Percentiles rank a stretch among this genome's conserved stretches.
phyloP scores from a whole-genome alignment of 2,329 filamentous ascomycete species.

The Cadophora gregata region DNA sequence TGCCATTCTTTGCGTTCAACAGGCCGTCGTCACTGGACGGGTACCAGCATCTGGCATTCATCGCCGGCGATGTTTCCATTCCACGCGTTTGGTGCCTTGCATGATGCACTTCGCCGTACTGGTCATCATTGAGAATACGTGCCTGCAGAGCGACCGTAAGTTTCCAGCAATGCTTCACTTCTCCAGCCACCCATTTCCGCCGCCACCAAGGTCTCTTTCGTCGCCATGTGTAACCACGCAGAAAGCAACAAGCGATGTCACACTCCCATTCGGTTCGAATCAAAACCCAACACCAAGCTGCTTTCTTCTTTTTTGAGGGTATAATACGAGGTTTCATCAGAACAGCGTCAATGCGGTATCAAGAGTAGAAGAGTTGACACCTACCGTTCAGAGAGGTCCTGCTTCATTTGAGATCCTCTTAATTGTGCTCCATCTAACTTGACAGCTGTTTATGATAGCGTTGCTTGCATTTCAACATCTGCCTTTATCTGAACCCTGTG shows the following conservation, averaged over 20 bases:
- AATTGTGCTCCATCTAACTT: background rate
- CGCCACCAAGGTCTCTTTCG: background rate
- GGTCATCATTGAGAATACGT: background rate
- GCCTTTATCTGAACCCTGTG: background rate
- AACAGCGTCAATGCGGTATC: background rate
- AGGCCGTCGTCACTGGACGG: background rate
- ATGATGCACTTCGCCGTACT: conserved; percentile 8
- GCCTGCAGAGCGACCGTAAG: background rate
- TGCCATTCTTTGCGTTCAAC: background rate
- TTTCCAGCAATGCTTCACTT: background rate
- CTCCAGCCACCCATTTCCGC: background rate
- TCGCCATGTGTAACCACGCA: background rate
- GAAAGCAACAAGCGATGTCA: conserved; percentile 1
- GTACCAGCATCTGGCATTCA: background rate
- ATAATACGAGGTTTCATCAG: no score
- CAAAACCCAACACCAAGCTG: background rate
- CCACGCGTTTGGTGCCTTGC: background rate
- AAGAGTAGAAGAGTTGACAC: background rate
- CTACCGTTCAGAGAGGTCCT: background rate
- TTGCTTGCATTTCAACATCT: background rate
- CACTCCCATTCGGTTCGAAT: background rate
- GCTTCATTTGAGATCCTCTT: background rate
- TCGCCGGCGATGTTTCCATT: background rate
- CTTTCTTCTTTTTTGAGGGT: background rate
- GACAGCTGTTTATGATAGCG: background rate